Conservation (phyloP, 345 rosid species). For the Eucalyptus sp. region DNA sequence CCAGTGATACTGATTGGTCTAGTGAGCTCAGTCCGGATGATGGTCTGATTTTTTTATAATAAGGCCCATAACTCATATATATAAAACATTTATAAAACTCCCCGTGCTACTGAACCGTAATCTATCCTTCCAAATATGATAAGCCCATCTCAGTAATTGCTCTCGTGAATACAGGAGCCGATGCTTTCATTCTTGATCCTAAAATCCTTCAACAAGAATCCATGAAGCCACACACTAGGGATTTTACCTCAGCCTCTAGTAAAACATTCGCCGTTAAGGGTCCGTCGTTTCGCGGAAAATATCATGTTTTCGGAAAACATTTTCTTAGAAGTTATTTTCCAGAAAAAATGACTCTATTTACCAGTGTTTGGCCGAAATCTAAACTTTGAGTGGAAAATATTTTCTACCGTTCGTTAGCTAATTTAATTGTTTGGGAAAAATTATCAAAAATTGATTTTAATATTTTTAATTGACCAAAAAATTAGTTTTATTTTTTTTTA, state of each 20-base stretch:
- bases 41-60: not conserved
- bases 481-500: too few relatives aligned
- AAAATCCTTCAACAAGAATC: not conserved
- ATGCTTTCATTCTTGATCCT: not conserved
- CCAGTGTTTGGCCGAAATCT: too few relatives aligned
- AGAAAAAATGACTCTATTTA: too few relatives aligned
- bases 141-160: not conserved
- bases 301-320: too few relatives aligned
- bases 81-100: not conserved
- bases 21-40: not conserved
- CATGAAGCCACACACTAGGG: not conserved
- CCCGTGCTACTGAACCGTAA: not conserved
- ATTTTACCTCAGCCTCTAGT: not conserved
- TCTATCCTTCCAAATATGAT: not conserved
- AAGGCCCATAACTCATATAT: not conserved
- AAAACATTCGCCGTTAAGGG: not conserved
- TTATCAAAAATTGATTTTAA: too few relatives aligned
- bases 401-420: too few relatives aligned
- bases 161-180: not conserved
- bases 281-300: too few relatives aligned
- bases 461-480: too few relatives aligned
- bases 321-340: too few relatives aligned
- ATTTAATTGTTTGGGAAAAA: too few relatives aligned
- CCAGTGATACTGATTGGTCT: not conserved
- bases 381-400: too few relatives aligned